Conservation (phyloP, 768 basidiomycete genomes). For the Rhodosporidiobolus sp. region DNA sequence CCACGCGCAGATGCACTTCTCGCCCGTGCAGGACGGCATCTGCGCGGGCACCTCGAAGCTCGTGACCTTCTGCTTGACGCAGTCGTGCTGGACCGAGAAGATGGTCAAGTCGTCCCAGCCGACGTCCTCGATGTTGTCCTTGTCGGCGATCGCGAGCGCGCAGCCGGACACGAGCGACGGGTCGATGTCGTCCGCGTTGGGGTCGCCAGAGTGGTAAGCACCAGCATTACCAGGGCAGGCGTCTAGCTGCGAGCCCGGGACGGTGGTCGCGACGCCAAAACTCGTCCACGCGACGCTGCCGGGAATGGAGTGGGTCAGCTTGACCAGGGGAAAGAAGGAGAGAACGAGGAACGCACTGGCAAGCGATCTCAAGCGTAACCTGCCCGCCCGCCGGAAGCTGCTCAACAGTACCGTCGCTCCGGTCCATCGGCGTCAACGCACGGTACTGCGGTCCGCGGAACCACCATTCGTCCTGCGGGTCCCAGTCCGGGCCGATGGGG, state of each 20-base stretch:
- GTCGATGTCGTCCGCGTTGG: background rate
- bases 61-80: constrained; percentile 41
- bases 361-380: constrained; percentile 26
- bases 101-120: constrained; percentile 39
- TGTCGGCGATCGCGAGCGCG: constrained; percentile 43
- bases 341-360: constrained; percentile 9
- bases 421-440: background rate
- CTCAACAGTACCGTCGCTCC: background rate
- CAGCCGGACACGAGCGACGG: constrained; percentile 36
- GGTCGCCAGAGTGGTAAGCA: constrained; percentile 1
- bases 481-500: constrained; percentile 20
- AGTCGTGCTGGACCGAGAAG: constrained; percentile 44
- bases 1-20: constrained; percentile 45
- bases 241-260: background rate
- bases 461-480: constrained; percentile 24
- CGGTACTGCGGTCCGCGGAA: constrained; percentile 24
- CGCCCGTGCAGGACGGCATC: constrained; percentile 43
- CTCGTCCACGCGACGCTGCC: background rate
- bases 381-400: constrained; percentile 20
- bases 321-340: background rate
- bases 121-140: constrained; percentile 17
- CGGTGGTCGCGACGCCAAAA: background rate
- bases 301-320: background rate
- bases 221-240: background rate
- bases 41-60: constrained; percentile 40